A percentile compares a stretch with the other conserved stretches of the same genome.
Conservation (phyloP, 2,329 filamentous ascomycete species). For the Verticillium albo-atrum region DNA sequence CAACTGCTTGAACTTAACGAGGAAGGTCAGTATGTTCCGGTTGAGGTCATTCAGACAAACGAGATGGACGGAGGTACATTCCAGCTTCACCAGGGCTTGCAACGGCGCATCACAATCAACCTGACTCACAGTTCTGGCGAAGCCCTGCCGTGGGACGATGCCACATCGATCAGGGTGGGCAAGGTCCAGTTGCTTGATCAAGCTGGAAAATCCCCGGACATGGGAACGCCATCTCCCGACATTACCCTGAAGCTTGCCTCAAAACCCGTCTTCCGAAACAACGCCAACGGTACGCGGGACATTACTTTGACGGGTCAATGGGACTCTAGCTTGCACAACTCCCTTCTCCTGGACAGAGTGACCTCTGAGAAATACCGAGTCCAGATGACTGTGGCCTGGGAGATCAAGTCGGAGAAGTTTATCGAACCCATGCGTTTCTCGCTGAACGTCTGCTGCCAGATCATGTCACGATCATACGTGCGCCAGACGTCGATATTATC, state of each 20-base stretch:
- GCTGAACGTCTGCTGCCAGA: slow-evolving; percentile 75
- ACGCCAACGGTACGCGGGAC: slow-evolving; percentile 84
- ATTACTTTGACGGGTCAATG: slow-evolving; percentile 88
- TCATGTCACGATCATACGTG: slow-evolving; percentile 78
- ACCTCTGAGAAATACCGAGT: slow-evolving; percentile 92
- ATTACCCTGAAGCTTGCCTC: slow-evolving; percentile 73
- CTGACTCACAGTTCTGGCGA: slow-evolving; percentile 91
- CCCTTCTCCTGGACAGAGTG: slow-evolving; percentile 86
- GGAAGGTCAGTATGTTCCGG: slow-evolving; percentile 82
- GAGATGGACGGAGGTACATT: slow-evolving; percentile 86
- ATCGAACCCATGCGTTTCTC: slow-evolving; percentile 86
- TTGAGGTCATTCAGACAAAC: slow-evolving; percentile 84
- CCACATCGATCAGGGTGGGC: slow-evolving; percentile 72
- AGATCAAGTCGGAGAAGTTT: slow-evolving; percentile 76
- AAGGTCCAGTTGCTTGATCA: slow-evolving; percentile 80
- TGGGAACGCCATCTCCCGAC: slow-evolving; percentile 67
- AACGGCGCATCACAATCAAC: slow-evolving; percentile 80
- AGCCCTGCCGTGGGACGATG: slow-evolving; percentile 81
- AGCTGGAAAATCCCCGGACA: slow-evolving; percentile 77
- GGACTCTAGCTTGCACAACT: slow-evolving; percentile 92
- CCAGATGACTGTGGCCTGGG: slow-evolving; percentile 82
- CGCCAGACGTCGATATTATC: slow-evolving; percentile 85
- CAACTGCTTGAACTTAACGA: slow-evolving; percentile 92
- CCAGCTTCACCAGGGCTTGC: slow-evolving; percentile 91
- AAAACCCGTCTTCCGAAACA: slow-evolving; percentile 74